Percentiles rank a stretch among this genome's conserved stretches.
phyloP scores from a whole-genome alignment of 2,329 filamentous ascomycete genomes.

The Paecilomyces dactylethromorphus region DNA sequence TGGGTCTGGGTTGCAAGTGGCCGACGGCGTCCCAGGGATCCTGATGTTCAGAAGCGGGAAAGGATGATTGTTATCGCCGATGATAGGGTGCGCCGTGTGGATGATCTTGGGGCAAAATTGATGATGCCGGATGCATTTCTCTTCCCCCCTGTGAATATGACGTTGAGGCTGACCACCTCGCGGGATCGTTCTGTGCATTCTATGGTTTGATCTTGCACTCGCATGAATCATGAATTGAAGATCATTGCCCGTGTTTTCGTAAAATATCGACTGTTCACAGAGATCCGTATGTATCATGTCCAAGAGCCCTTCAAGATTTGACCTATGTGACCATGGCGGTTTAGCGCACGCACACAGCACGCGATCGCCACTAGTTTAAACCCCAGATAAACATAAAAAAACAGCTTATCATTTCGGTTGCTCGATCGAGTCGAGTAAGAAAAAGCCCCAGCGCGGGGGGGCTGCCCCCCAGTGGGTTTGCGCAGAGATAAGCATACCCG shows the following conservation, averaged over 20 bases:
- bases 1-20: neutral
- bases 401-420: conserved; percentile 2
- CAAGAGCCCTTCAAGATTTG: no score
- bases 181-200: neutral
- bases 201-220: neutral
- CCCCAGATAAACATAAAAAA: neutral
- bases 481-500: neutral
- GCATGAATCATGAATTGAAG: neutral
- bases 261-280: neutral
- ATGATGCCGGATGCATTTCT: neutral
- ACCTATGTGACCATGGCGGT: neutral
- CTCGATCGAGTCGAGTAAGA: conserved; percentile 12
- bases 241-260: neutral
- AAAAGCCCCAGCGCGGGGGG: neutral
- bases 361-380: neutral
- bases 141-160: neutral
- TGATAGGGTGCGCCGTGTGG: neutral
- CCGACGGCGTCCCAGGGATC: neutral
- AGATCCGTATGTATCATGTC: no score
- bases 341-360: neutral
- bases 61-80: neutral
- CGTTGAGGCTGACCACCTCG: neutral
- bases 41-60: neutral
- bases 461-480: neutral
- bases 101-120: neutral